Base-by-base conservation (phyloP, 1,284 basidiomycete genomes). In the Boletus mariae region DNA sequence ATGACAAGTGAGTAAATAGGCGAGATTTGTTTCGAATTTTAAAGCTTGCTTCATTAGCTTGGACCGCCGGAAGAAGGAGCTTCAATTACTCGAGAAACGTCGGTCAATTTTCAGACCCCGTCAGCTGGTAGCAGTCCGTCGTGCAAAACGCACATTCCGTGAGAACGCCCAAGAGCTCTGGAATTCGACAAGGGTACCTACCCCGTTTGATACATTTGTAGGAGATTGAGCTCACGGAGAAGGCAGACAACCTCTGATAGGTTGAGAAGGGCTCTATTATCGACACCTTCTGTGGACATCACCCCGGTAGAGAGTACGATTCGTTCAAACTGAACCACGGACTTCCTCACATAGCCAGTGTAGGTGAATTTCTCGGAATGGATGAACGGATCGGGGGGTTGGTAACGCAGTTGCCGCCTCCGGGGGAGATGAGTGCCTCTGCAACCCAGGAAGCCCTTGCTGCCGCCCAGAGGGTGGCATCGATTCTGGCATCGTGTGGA, bases 161-260 rank as follows among this genome's bases (percentile, higher is more conserved):
- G 26, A 29, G 0, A 12, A 41, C 38, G 15, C 59, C 0, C 2
- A 20, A 13, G 20, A 1, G 4, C 55, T 61, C 10, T 60, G n/a
- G 34, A 4, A 0, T 28, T 47, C 52, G 8, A 55, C 52, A 6
- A 32, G 1, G 51, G 61, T 61, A 47, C 11, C 17, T 20, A 20
- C 17, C 1, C 20, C 5, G 1, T 12, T 41, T 45, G 13, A 42
- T 25, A 8, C 6, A 1, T 20, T 1, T 1, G 17, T n/a, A 3
- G 5, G 12, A 43, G 1, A 20, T 2, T 2, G 12, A 20, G 3
- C 50, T 61, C 17, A 49, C 5, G 13, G 17, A 1, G 15, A 20
- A 37, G 1, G 9, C 3, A 62, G 62, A 50, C 58, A 3, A 54
- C 40, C 1, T 64, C 62, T 9, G 51, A 60, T 1, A 38, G 1